A percentile compares a stretch with the other conserved stretches of the same genome.
Conservation (phyloP, 2,329 filamentous ascomycete genomes). For the Penicillium brevicompactum region DNA sequence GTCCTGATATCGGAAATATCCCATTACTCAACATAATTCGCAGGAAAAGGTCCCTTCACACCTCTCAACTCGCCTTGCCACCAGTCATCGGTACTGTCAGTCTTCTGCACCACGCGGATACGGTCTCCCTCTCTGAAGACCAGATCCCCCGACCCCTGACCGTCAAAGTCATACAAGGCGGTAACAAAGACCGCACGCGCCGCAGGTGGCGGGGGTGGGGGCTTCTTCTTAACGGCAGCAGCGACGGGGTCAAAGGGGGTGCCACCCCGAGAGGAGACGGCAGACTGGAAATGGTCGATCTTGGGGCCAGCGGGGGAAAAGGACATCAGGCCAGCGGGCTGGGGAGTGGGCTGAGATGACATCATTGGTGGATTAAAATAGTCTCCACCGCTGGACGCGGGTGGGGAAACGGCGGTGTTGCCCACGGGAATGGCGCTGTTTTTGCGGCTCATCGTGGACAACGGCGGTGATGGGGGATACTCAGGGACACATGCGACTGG, state of each 20-base stretch:
- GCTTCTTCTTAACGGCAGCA: constrained; percentile 69
- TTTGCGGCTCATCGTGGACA: not conserved
- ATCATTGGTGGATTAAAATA: constrained; percentile 15
- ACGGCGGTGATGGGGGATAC: constrained; percentile 9
- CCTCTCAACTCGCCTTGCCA: constrained; percentile 79
- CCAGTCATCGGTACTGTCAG: constrained; percentile 80
- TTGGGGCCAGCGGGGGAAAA: constrained; percentile 38
- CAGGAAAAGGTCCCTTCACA: constrained; percentile 72
- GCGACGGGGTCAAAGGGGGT: constrained; percentile 1
- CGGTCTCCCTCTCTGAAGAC: constrained; percentile 75
- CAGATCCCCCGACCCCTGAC: constrained; percentile 70
- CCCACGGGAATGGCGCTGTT: constrained; percentile 16
- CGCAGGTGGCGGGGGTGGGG: constrained; percentile 69
- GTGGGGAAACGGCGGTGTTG: constrained; percentile 16
- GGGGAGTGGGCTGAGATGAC: constrained; percentile 10
- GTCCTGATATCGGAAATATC: not conserved
- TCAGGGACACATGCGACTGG: constrained; percentile 22
- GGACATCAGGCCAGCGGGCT: constrained; percentile 9
- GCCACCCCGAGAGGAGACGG: not conserved
- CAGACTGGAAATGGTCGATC: constrained; percentile 23
- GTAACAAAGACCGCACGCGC: constrained; percentile 62
- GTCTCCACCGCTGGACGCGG: constrained; percentile 16
- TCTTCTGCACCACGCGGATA: constrained; percentile 77
- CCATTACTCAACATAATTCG: constrained; percentile 70
- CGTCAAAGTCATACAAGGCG: constrained; percentile 74